Evolutionary conservation across 2,329 filamentous ascomycete genomes (phyloP).

Genomic region (Fusarium phyllophilum): DNA sequence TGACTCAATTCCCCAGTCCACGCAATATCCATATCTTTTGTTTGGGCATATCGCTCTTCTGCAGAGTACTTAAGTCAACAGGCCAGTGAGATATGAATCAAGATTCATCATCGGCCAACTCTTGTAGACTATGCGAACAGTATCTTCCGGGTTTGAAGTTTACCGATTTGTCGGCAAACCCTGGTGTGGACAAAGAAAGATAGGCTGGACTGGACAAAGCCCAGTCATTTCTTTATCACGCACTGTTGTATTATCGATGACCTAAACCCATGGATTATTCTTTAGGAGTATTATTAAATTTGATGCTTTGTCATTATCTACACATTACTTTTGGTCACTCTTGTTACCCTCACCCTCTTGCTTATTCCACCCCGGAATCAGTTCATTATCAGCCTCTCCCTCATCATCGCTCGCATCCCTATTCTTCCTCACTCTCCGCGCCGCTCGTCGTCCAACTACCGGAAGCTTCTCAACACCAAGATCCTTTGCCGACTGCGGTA

Average conservation of each 20-base stretch:
- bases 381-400: constrained; percentile 56
- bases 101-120: neutral
- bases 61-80: too few species aligned
- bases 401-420: constrained; percentile 45
- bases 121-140: accelerated
- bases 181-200: neutral
- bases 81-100: neutral
- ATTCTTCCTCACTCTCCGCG: constrained; percentile 48
- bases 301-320: neutral
- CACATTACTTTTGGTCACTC: neutral
- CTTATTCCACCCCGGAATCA: constrained; percentile 52
- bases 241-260: too few species aligned
- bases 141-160: neutral
- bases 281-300: neutral
- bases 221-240: neutral
- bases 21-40: too few species aligned
- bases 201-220: neutral
- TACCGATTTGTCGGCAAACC: too few species aligned
- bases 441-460: constrained; percentile 53
- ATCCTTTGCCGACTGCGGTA: constrained; percentile 50
- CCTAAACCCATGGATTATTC: neutral
- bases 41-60: too few species aligned
- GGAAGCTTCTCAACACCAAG: constrained; percentile 52
- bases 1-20: too few species aligned
- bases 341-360: neutral